phyloP scores from a whole-genome alignment of 176 grass and related monocot genomes.

The Oryza glaberrima region DNA sequence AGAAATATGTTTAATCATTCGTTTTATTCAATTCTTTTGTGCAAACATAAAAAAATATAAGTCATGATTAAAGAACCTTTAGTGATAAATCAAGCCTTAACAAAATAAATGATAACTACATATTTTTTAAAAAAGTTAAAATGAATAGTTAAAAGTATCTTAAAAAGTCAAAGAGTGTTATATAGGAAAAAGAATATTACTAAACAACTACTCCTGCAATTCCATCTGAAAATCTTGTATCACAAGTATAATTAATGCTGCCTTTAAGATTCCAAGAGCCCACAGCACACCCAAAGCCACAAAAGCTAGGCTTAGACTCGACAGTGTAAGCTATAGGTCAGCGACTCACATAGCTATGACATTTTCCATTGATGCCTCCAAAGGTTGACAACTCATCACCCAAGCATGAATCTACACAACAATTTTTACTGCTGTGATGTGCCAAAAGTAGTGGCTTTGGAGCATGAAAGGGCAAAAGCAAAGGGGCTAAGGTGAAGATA shows the following conservation, averaged over 20 bases:
- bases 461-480: constrained; percentile 51
- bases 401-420: constrained; percentile 33
- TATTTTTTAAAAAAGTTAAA: too few species aligned
- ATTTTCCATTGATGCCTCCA: constrained; percentile 1
- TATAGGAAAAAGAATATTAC: too few species aligned
- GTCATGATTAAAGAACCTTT: too few species aligned
- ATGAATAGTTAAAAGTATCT: too few species aligned
- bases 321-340: neutral
- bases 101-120: too few species aligned
- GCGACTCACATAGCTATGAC: neutral
- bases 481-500: constrained; percentile 9
- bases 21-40: too few species aligned
- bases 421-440: constrained; percentile 38
- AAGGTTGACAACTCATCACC: constrained; percentile 42
- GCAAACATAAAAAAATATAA: too few species aligned
- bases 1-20: too few species aligned
- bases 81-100: too few species aligned
- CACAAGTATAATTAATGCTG: neutral
- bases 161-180: too few species aligned
- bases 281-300: neutral
- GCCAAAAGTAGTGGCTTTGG: constrained; percentile 47
- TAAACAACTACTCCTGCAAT: neutral
- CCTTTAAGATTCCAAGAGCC: neutral
- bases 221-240: neutral
- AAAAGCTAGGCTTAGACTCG: neutral